Base-by-base conservation (phyloP, 2,329 filamentous ascomycete species). In the Penicillium verrucosum region DNA sequence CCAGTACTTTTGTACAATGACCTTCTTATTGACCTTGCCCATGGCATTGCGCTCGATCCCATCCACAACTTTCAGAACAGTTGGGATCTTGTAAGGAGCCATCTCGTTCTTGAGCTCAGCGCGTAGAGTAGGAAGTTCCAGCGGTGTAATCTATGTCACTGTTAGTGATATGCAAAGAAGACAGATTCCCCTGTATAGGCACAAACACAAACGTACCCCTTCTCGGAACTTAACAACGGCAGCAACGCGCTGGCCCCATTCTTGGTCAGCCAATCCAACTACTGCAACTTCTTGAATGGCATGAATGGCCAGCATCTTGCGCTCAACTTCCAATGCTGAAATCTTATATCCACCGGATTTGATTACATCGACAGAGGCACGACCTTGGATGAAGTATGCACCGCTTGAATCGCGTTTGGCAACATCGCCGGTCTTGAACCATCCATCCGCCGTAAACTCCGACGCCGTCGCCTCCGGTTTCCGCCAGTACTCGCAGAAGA, bases 11-110 rank as follows among this genome's bases (percentile, higher is more conserved):
- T 71, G 67, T 30, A 75, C 58, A 18, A 77, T 66, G 18, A 65
- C 65, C 60, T 75, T 76, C 65, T 77, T 77, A 59, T 77, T 76
- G 25, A 77, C 73, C 80, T 99, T 99, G 42, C 94, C 94, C 94
- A 99, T 99, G 32, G 92, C 93, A 56, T 72, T 72, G 29, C 70
- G 69, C 45, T 72, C 69, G 40, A 72, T 72, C 38, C 84, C 76
- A 45, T 90, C 86, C 18, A 97, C 90, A 6, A 95, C 77, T 71
- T 85, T 88, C 74, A 97, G 78, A 58, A 96, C 86, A 70, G 94
- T 91, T 0, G 94, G 94, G 55, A 97, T 92, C 81, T 99, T 97
- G 76, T 97, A 97, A 60, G 83, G 85, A 2, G 88, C 94, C 62
- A 97, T 69, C 51, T 72, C 69, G n/a, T 61, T 64, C 57, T 71